phyloP scores from a whole-genome alignment of 208 protist genomes.

The Acanthamoeba castellanii region DNA sequence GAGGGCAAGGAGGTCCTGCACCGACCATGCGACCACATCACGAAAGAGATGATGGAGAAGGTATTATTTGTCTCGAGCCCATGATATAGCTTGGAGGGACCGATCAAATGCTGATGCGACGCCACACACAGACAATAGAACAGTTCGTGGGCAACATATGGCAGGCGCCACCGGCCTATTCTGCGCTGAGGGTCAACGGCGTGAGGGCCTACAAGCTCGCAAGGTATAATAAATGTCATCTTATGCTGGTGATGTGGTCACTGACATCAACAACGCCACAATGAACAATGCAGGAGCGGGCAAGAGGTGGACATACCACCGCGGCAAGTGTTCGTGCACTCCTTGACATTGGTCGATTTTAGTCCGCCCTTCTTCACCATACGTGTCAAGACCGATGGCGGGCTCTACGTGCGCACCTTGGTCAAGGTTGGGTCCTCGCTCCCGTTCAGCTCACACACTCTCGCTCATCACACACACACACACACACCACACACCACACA shows the following conservation, averaged over 20 bases:
- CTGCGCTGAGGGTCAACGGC: constrained; percentile 14
- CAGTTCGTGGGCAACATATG: constrained; percentile 27
- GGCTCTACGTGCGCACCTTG: not conserved
- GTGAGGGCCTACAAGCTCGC: constrained; percentile 26
- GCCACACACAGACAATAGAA: not conserved
- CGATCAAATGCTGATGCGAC: not conserved
- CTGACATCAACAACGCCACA: not conserved
- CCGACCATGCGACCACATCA: not conserved
- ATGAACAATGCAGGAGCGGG: not conserved
- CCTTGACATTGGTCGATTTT: not conserved
- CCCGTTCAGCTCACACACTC: not conserved
- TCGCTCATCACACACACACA: not conserved
- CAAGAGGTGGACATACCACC: not conserved
- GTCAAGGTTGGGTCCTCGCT: not conserved
- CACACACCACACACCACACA: too few relatives aligned
- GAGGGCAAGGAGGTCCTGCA: not conserved
- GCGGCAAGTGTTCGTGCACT: not conserved
- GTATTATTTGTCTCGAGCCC: not conserved
- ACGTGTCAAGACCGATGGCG: not conserved
- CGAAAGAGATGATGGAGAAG: not conserved
- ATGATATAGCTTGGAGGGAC: not conserved
- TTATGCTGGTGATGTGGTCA: not conserved
- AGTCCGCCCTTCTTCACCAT: not conserved
- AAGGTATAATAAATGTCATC: not conserved
- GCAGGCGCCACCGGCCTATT: constrained; percentile 6